A percentile compares a stretch with the other conserved stretches of the same genome.
Evolutionary conservation across 805 yeast species (phyloP).

Genomic region (Spathaspora arborariae): DNA sequence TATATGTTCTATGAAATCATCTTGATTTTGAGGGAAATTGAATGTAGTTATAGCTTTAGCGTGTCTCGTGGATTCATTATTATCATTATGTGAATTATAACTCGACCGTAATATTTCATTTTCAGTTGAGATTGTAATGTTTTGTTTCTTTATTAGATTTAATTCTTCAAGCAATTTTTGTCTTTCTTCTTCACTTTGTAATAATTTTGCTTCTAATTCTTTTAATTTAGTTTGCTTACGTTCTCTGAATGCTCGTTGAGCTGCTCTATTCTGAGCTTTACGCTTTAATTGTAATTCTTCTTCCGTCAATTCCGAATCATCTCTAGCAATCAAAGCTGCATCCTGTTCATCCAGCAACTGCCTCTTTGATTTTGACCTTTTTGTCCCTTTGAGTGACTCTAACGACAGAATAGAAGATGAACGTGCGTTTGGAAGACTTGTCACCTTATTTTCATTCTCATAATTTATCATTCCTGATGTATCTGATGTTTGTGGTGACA

Average conservation of each 20-base stretch:
- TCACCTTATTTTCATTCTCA: not conserved
- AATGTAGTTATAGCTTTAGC: constrained; percentile 15
- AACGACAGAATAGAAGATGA: constrained; percentile 1
- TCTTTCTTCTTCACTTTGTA: constrained; percentile 54
- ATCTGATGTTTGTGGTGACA: constrained; percentile 9
- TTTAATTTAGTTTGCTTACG: constrained; percentile 70
- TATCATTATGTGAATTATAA: not conserved
- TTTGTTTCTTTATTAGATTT: constrained; percentile 50
- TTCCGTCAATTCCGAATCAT: constrained; percentile 35
- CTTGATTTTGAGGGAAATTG: constrained; percentile 32
- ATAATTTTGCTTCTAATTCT: constrained; percentile 59
- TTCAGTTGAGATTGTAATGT: constrained; percentile 56
- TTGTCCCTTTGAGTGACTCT: not conserved
- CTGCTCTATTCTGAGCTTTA: constrained; percentile 80
- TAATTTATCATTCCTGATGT: not conserved
- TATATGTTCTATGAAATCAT: constrained; percentile 29
- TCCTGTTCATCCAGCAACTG: constrained; percentile 33
- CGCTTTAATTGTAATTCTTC: constrained; percentile 50
- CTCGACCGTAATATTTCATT: constrained; percentile 47
- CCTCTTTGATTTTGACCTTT: constrained; percentile 16
- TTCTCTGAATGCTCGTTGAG: constrained; percentile 83
- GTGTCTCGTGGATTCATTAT: not conserved
- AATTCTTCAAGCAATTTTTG: constrained; percentile 44
- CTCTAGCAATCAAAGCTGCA: constrained; percentile 31
- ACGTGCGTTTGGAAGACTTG: not conserved